A percentile compares a stretch with the other conserved stretches of the same genome.
Conservation (phyloP, 2,329 filamentous ascomycete species). For the Xylaria sp. region DNA sequence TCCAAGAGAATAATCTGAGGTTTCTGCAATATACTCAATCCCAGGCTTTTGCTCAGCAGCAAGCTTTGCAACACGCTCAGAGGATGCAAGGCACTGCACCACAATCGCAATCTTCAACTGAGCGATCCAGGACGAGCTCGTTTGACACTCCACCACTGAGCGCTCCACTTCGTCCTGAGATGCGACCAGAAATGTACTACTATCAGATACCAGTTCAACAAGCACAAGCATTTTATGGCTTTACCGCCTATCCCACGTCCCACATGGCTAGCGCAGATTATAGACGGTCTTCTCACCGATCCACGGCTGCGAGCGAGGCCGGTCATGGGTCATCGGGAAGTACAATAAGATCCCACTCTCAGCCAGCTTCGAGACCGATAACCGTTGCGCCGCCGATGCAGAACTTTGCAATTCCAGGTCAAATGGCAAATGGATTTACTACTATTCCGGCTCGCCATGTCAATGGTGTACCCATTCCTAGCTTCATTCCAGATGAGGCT, state of each 20-base stretch:
- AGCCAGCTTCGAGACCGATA: conserved; percentile 66
- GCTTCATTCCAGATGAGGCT: conserved; percentile 66
- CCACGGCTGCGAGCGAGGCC: conserved; percentile 61
- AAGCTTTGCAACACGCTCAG: conserved; percentile 57
- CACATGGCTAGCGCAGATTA: conserved; percentile 61
- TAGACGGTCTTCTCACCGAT: conserved; percentile 67
- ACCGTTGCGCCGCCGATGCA: conserved; percentile 49
- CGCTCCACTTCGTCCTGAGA: conserved; percentile 66
- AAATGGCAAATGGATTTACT: conserved; percentile 53
- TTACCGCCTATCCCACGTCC: conserved; percentile 67
- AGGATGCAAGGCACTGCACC: conserved; percentile 54
- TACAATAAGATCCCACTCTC: conserved; percentile 73
- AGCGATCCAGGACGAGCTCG: conserved; percentile 70
- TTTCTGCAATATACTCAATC: conserved; percentile 61
- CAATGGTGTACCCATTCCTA: conserved; percentile 65
- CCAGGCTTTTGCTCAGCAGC: conserved; percentile 58
- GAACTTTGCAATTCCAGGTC: conserved; percentile 47
- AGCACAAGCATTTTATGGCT: conserved; percentile 59
- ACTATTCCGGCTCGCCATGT: conserved; percentile 54
- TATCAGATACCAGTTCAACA: conserved; percentile 57
- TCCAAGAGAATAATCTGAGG: conserved; percentile 58
- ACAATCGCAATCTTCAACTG: conserved; percentile 54
- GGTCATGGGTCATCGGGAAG: conserved; percentile 61
- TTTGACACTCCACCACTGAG: conserved; percentile 70
- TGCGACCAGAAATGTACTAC: conserved; percentile 67